Evolutionary conservation across 768 basidiomycete species (phyloP), one percentile per base, ranked within the genome.

Genomic region (Trametes sanguinea): DNA sequence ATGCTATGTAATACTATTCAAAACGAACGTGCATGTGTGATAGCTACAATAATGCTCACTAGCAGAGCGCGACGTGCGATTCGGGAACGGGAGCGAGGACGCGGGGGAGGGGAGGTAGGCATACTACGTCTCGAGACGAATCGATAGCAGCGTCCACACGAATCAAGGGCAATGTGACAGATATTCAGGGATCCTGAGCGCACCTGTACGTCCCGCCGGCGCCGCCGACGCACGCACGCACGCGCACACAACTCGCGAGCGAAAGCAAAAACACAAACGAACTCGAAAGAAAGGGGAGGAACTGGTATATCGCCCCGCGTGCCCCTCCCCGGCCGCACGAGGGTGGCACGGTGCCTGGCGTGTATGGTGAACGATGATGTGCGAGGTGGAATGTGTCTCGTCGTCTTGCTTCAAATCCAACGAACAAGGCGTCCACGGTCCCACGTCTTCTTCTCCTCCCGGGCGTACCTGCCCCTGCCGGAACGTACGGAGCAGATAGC

Each of bases 251-350:
- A 14, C 22, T n/a, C 55, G 27, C 22, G 55, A 16, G 22, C 37
- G 39, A 22, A 32, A 50, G 50, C 57, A 48, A 30, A 37, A 29
- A 51, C 50, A n/a, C 8, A 54, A 61, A 44, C 47, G 47, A 54
- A 61, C n/a, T 10, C 44, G 13, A 29, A 44, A 51, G 39, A 27
- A 52, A 62, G 37, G 51, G 61, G 61, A 61, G 55, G 61, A 57
- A 57, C 51, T 40, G 61, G 61, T 62, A 62, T 62, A 57, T 14
- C 47, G 13, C 11, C 16, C 9, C 35, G 51, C 55, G 51, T 47
- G 61, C 61, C 55, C 61, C 61, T 46, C 51, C 22, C 61, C 50
- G 33, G 29, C 55, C 55, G 55, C 61, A 57, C 61, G 51, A 22
- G 54, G 43, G 42, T 37, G 35, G n/a, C 42, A 14, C n/a, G 42